Evolutionary conservation across 2,329 filamentous ascomycete species (phyloP), one percentile per base, ranked within the genome.

Genomic region (Fusarium verrucosum): DNA sequence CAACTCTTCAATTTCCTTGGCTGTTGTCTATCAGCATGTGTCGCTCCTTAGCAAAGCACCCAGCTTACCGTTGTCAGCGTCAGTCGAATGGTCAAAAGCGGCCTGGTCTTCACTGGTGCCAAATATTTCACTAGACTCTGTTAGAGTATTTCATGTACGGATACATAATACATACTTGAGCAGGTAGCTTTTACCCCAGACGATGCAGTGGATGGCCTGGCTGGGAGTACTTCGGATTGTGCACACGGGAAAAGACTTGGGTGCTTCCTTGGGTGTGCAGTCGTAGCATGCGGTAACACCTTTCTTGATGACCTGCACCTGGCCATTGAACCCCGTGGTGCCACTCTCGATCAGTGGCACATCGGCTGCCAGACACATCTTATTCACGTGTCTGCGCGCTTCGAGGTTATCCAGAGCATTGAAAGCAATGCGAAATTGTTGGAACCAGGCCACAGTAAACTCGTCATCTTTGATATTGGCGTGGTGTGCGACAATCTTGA

Each of bases 351-450:
- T 91, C 66, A 99, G 80, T 11, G 95, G 93, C 23, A 98, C 88
- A 71, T 95, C 86, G 11, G 95, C 94, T 2, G 94, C 92, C 67
- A 99, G 79, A 72, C 95, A 98, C 95, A 99, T 98, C 76, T 89
- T 91, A 77, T 99, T 99, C 66, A 98, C 95, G 81, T 98, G 94
- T 47, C 94, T 88, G 67, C 95, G 85, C 20, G 95, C 95, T 55
- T 97, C 94, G 25, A 99, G 82, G 70, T 99, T 99, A 78, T 99
- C 95, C 35, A 99, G 84, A 47, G 95, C 95, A 78, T 99, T 99
- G 83, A 99, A 98, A 10, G 97, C 94, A 23, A 98, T 80, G 44
- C 84, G 83, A 75, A 98, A 99, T 9, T 82, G 78, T 68, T 87
- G 84, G 75, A 97, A 99, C 92, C 94, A 99, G 45, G 89, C 86